Base-by-base conservation (phyloP, 805 yeast genomes). In the Teunomyces funiuensis region DNA sequence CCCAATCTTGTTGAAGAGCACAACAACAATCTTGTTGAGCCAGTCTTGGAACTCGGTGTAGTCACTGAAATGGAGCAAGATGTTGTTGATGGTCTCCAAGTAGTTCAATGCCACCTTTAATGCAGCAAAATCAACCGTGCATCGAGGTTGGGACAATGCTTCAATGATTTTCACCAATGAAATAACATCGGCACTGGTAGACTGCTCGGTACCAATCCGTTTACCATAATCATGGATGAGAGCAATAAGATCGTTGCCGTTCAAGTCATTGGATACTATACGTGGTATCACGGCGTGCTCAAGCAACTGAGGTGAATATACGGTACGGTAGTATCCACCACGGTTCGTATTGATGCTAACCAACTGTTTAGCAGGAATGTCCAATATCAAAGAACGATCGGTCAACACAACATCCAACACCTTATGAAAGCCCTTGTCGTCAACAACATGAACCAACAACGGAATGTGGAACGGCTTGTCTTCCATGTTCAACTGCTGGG, bases 391-490 rank as follows among this genome's bases (percentile, higher is more conserved):
- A 29, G 52, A 61, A 47, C 79, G 57, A 45, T 76, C 82, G 5
- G 70, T 69, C 52, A 76, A 40, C 37, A 79, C 46, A 33, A 66
- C 60, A 47, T 73, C 70, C 19, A 58, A 57, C 1, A 65, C 45
- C 16, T 65, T 55, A 2, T 34, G 36, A 2, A 44, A 17, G 63
- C 74, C 58, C 58, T 67, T 17, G 34, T 53, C 56, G 27, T 43
- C 50, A 25, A 45, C 40, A 2, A 65, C 49, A 36, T 63, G 71
- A 27, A 79, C 56, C 3, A 71, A 58, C 45, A 85, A 57, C 3
- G 91, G 90, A 33, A 84, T 63, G 47, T 81, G 83, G 53, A 67
- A 84, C 3, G 84, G 83, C 29, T 69, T 62, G 50, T 82, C 81
- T 54, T 81, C 87, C 27, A 71, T 49, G 10, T 63, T 51, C n/a